Evolutionary conservation across 495 filamentous ascomycete genomes (phyloP).

Genomic region (Diplogelasinospora grovesii): DNA sequence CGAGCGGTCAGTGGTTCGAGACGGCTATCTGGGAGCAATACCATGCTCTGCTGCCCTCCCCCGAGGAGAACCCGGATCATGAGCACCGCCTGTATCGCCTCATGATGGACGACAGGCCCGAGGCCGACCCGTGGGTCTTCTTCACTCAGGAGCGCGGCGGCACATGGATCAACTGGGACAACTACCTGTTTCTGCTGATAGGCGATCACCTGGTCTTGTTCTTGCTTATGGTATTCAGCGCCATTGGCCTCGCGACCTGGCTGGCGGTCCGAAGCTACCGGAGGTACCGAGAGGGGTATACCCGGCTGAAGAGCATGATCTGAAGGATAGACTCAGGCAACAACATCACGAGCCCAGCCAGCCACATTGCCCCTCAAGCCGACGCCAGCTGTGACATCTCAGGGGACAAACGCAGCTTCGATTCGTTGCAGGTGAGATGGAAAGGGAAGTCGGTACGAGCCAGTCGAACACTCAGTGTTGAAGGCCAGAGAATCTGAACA

Average conservation of each 20-base stretch:
- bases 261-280: conserved; percentile 1
- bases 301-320: background rate
- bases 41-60: conserved; percentile 17
- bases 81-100: conserved; percentile 27
- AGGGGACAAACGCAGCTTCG: too few species aligned
- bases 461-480: too few species aligned
- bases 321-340: too few species aligned
- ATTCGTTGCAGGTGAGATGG: too few species aligned
- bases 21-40: conserved; percentile 82
- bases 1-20: conserved; percentile 77
- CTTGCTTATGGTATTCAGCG: conserved; percentile 27
- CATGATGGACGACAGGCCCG: conserved; percentile 37
- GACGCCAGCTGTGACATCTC: too few species aligned
- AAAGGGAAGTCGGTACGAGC: too few species aligned
- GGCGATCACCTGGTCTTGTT: conserved; percentile 30
- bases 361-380: too few species aligned
- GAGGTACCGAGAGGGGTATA: conserved; percentile 7
- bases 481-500: too few species aligned
- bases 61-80: conserved; percentile 2
- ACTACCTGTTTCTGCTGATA: conserved; percentile 21
- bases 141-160: conserved; percentile 37
- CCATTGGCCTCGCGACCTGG: conserved; percentile 7
- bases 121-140: conserved; percentile 32
- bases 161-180: conserved; percentile 42
- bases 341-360: too few species aligned